These are phyloP conservation scores for Cynanchum wilfordii DNA, from an alignment of 257 asterid species.

Conservation along the genomic window DNA sequence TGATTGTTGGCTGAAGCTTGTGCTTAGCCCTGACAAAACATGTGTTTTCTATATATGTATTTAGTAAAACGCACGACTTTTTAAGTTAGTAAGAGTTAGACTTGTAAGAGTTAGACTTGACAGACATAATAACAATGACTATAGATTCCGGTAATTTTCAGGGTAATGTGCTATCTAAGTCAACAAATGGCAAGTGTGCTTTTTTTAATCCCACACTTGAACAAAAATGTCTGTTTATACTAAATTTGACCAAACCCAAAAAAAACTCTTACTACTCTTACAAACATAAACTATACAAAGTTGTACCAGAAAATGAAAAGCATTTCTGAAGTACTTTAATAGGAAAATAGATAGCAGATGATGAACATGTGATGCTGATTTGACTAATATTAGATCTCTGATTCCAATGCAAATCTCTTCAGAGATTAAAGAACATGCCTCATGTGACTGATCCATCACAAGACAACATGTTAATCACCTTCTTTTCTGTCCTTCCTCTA, in stretches of 20 bases:
- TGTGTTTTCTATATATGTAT: slow-evolving; percentile 21
- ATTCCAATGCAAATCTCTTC: slow-evolving; percentile 14
- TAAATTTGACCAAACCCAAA: neutral
- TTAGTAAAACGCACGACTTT: no score
- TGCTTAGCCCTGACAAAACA: slow-evolving; percentile 34
- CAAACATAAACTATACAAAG: neutral
- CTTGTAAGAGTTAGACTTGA: no score
- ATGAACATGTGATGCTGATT: slow-evolving; percentile 30
- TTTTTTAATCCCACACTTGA: neutral
- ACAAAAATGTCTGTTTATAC: neutral
- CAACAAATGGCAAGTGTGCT: slow-evolving; percentile 11
- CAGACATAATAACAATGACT: no score
- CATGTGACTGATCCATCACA: slow-evolving; percentile 23
- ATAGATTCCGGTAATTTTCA: neutral
- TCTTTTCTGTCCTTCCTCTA: slow-evolving; percentile 12
- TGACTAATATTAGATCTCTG: slow-evolving; percentile 20
- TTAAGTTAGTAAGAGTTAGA: no score
- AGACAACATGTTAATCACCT: slow-evolving; percentile 15
- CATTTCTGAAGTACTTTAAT: neutral
- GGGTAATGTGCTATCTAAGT: slow-evolving; percentile 23
- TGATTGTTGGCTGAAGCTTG: slow-evolving; percentile 22
- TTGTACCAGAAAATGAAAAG: neutral
- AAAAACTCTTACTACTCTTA: neutral
- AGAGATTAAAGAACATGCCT: slow-evolving; percentile 24
- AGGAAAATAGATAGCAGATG: slow-evolving; percentile 12